Conservation (phyloP, 345 rosid species). For the Rubroshorea leprosula region DNA sequence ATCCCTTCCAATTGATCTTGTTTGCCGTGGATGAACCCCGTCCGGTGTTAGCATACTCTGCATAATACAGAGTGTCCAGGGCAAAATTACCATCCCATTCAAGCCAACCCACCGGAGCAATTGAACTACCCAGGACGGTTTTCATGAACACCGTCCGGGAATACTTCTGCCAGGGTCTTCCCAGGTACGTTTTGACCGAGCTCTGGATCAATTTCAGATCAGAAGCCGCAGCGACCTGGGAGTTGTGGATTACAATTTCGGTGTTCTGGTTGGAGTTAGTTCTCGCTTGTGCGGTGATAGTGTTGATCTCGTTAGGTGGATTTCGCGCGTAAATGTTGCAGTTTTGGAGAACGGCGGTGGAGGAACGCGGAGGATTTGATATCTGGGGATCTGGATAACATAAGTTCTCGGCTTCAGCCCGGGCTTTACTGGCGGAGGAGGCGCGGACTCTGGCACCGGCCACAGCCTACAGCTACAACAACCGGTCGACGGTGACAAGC, state of each 20-base stretch:
- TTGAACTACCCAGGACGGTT: slow-evolving; percentile 36
- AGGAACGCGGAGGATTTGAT: no score
- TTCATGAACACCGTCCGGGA: slow-evolving; percentile 38
- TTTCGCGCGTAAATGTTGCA: slow-evolving; percentile 42
- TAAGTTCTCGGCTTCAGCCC: no score
- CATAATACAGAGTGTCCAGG: slow-evolving; percentile 42
- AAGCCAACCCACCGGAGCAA: slow-evolving; percentile 46
- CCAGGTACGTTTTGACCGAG: slow-evolving; percentile 41
- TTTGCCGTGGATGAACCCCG: slow-evolving; percentile 33
- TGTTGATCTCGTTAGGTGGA: slow-evolving; percentile 38
- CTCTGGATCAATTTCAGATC: slow-evolving; percentile 36
- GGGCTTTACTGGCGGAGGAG: no score
- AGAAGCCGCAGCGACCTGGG: slow-evolving; percentile 35
- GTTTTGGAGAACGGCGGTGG: slow-evolving; percentile 42
- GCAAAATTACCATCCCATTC: slow-evolving; percentile 47
- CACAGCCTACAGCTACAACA: no score
- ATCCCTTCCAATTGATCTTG: slow-evolving; percentile 45
- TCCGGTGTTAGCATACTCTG: slow-evolving; percentile 41
- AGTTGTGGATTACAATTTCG: slow-evolving; percentile 48
- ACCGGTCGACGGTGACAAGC: no score
- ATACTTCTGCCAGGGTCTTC: slow-evolving; percentile 45
- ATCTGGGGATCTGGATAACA: no score
- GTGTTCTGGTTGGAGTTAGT: slow-evolving; percentile 55
- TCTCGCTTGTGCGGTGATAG: slow-evolving; percentile 42
- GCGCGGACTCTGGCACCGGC: no score